These are phyloP conservation scores for Wickerhamomyces chaumierensis DNA, from an alignment of 805 yeast species.

Conservation along the genomic window DNA sequence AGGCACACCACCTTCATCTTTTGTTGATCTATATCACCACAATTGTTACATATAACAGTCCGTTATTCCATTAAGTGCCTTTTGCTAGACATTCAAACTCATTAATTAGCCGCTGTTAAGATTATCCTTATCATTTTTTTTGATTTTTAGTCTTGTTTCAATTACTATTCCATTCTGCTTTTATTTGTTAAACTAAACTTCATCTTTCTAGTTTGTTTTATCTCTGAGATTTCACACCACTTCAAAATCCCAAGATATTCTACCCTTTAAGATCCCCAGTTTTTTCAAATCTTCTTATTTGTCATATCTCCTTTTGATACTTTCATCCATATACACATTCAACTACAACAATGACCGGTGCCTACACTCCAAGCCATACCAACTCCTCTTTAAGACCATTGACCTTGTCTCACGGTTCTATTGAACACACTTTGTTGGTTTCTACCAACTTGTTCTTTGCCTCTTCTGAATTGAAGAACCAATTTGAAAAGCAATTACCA, in stretches of 20 bases:
- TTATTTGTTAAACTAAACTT: too few species aligned
- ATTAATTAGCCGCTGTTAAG: not conserved
- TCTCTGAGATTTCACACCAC: not conserved
- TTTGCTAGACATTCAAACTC: not conserved
- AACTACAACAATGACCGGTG: slow-evolving; percentile 13
- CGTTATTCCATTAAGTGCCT: too few species aligned
- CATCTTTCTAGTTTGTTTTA: too few species aligned
- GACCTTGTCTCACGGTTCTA: slow-evolving; percentile 70
- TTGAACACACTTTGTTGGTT: slow-evolving; percentile 81
- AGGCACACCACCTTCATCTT: not conserved
- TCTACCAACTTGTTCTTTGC: slow-evolving; percentile 72
- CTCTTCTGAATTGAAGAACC: slow-evolving; percentile 81
- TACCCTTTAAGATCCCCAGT: not conserved
- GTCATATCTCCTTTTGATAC: not conserved
- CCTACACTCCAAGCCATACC: slow-evolving; percentile 18
- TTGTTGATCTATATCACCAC: not conserved
- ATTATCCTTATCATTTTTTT: not conserved
- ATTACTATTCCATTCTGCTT: too few species aligned
- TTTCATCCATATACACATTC: not conserved
- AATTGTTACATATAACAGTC: not conserved
- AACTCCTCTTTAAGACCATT: slow-evolving; percentile 59
- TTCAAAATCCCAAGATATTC: not conserved
- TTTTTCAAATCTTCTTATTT: too few species aligned
- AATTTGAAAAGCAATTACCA: slow-evolving; percentile 66
- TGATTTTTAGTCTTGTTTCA: too few species aligned